Base-by-base conservation (phyloP, 257 asterid genomes). In the Jaltomata sinuosa region DNA sequence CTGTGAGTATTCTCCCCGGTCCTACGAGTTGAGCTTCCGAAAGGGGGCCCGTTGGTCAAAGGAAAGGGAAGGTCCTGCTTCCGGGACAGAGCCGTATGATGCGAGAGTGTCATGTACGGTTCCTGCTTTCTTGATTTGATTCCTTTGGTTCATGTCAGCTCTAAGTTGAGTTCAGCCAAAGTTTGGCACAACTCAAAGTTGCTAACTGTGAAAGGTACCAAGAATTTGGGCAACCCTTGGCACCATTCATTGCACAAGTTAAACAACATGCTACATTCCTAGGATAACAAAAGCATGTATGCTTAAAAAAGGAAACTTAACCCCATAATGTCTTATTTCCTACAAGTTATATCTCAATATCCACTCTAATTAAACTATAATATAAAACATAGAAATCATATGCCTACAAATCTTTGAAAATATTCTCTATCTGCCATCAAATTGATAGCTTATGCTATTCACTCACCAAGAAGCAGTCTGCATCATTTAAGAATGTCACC, bases 401-500 rank as follows among this genome's bases (percentile, higher is more conserved):
- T 77, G 42, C 82, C 82, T 77, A 77, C 29, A 77, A 0, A 8
- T 77, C 29, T 50, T 77, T 49, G 27, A 49, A 49, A 49, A 49
- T 49, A 77, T 18, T 50, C 82, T 77, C 3, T 49, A 77, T 49
- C 64, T 49, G 82, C 62, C 45, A 29, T 49, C 82, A 77, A 77
- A 77, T 77, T 16, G 82, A 77, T 8, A 29, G 62, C 82, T 77
- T 77, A 49, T 49, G 82, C 82, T 29, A 27, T 49, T 29, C 82
- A 25, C 53, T 45, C 38, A 74, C 59, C 36, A 14, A 74, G 59
- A 74, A 74, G 38, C 80, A 74, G 32, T 22, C 38, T 38, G 12
- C 81, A 77, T 16, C 25, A 49, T 27, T 54, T 68, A 87, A 78
- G 83, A 65, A 83, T 80, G 85, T 74, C 72, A 53, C 80, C 91